A percentile compares a stretch with the other conserved stretches of the same genome.
Evolutionary conservation across 78 protist genomes (phyloP).

Genomic region (Dictyostelium intermedium): DNA sequence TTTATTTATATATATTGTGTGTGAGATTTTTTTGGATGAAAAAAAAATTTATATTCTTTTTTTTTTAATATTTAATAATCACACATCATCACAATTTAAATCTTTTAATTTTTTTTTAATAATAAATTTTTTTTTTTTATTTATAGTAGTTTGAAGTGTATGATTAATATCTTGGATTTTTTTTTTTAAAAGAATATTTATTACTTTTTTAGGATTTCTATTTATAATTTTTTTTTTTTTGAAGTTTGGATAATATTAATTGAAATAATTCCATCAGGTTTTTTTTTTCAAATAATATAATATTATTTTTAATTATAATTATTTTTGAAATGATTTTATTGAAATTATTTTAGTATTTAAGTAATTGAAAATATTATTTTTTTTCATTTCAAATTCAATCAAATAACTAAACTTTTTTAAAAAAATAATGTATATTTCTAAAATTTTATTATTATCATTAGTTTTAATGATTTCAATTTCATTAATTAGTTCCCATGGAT

Average conservation of each 20-base stretch:
- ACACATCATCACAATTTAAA: background rate
- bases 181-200: background rate
- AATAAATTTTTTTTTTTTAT: no score
- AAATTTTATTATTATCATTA: background rate
- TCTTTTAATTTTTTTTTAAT: background rate
- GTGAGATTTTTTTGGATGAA: background rate
- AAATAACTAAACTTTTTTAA: background rate
- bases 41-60: background rate
- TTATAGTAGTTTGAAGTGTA: background rate
- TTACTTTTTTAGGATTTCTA: no score
- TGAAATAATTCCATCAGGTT: no score
- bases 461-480: background rate
- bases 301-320: no score
- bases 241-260: no score
- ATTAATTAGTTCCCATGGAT: constrained; percentile 41
- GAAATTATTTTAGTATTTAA: background rate
- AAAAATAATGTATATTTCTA: background rate
- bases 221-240: no score
- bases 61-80: background rate
- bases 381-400: background rate
- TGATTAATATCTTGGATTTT: no score
- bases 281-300: no score
- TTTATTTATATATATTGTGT: background rate
- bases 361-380: background rate
- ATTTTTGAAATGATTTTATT: no score